These are phyloP conservation scores for Phytopythium helicoides DNA, from an alignment of 352 stramenopile genomes.

Conservation along the genomic window DNA sequence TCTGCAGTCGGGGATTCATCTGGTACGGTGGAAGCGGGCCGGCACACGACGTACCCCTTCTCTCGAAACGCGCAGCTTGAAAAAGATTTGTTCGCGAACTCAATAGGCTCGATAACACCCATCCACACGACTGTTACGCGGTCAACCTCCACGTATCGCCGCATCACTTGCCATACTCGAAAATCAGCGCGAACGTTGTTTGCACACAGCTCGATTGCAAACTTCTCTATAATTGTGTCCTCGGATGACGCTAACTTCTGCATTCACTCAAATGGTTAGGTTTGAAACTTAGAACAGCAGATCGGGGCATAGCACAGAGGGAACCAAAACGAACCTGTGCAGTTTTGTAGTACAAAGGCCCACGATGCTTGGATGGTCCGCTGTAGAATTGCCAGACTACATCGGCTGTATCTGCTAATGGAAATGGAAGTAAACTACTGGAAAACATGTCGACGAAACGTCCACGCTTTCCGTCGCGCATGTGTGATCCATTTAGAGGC, in stretches of 20 bases:
- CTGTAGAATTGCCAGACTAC: constrained; percentile 17
- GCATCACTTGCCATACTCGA: constrained; percentile 46
- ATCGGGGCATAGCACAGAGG: neutral
- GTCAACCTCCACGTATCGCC: constrained; percentile 46
- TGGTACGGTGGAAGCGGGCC: constrained; percentile 4
- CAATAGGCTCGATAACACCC: constrained; percentile 38
- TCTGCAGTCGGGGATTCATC: too few relatives aligned
- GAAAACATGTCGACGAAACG: constrained; percentile 15
- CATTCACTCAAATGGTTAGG: neutral
- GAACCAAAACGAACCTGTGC: neutral
- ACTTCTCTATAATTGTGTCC: constrained; percentile 27
- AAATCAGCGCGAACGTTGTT: constrained; percentile 28
- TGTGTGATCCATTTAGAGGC: constrained; percentile 5
- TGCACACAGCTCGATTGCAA: constrained; percentile 24
- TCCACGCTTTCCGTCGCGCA: constrained; percentile 14
- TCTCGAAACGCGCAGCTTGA: constrained; percentile 38
- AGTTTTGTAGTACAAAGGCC: constrained; percentile 15
- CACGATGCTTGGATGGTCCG: constrained; percentile 14
- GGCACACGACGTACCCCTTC: constrained; percentile 50
- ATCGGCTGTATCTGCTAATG: constrained; percentile 2
- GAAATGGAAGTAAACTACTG: constrained; percentile 15
- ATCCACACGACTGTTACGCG: constrained; percentile 55
- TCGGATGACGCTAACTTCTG: neutral
- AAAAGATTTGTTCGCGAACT: constrained; percentile 49
- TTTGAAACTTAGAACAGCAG: neutral